A percentile compares a stretch with the other conserved stretches of the same genome.
Evolutionary conservation across 306 rosid species (phyloP).

Genomic region (Rosa lucieae): DNA sequence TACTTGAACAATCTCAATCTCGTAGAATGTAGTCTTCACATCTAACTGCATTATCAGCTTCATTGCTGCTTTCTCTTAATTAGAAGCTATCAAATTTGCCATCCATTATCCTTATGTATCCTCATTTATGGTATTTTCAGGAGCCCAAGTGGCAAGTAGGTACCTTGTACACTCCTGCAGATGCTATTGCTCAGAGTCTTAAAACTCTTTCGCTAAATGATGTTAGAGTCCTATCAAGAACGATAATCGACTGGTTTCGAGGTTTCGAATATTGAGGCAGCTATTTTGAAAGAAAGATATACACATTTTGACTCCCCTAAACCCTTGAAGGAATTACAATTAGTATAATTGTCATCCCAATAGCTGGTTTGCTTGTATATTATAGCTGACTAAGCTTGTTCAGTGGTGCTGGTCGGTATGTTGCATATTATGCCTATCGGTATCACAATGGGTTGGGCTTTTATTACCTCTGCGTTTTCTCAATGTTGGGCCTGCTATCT

Average conservation of each 20-base stretch:
- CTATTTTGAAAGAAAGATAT: neutral
- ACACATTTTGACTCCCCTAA: neutral
- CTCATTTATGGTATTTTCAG: conserved; percentile 36
- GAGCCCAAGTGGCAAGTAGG: conserved; percentile 95
- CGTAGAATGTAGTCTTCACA: neutral
- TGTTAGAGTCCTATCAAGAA: conserved; percentile 53
- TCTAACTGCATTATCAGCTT: neutral
- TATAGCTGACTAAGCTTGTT: neutral
- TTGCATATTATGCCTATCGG: neutral
- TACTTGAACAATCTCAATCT: neutral
- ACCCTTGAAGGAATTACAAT: neutral
- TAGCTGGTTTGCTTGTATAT: neutral
- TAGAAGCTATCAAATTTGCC: neutral
- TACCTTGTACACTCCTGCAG: conserved; percentile 78
- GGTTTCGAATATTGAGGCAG: conserved; percentile 50
- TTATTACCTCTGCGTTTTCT: neutral
- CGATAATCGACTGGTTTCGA: conserved; percentile 69
- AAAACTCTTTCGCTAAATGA: conserved; percentile 71
- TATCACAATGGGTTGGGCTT: neutral
- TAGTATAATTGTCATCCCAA: neutral
- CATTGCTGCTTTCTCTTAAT: neutral
- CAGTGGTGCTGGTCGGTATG: neutral
- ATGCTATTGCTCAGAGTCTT: conserved; percentile 83
- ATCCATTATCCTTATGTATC: neutral
- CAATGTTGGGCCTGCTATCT: neutral